phyloP scores from a whole-genome alignment of 805 yeast genomes.

The Brettanomyces bruxellensis region DNA sequence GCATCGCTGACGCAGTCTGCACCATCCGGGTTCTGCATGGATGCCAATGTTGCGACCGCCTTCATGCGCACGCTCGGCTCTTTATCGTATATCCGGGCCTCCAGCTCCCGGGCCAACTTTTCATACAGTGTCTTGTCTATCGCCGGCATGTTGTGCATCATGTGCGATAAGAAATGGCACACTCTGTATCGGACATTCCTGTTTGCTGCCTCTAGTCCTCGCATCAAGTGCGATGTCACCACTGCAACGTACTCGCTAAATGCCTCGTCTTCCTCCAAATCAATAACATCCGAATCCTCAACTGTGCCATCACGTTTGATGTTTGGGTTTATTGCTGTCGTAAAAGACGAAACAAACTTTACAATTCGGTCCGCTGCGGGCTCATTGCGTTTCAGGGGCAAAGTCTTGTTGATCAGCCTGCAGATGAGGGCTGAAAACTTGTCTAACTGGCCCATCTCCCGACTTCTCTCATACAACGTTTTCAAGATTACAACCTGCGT shows the following conservation, averaged over 20 bases:
- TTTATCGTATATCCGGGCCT: slow-evolving; percentile 59
- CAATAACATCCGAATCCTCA: slow-evolving; percentile 24
- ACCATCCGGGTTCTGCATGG: slow-evolving; percentile 59
- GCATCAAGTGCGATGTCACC: slow-evolving; percentile 57
- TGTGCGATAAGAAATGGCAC: slow-evolving; percentile 63
- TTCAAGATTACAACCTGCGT: slow-evolving; percentile 59
- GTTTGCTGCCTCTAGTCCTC: slow-evolving; percentile 72
- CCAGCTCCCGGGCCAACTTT: slow-evolving; percentile 49
- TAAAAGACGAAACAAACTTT: slow-evolving; percentile 53
- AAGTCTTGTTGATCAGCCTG: slow-evolving; percentile 50
- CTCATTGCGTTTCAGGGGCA: slow-evolving; percentile 64
- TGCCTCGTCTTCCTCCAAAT: slow-evolving; percentile 23
- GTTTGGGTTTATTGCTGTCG: slow-evolving; percentile 35
- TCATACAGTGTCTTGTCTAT: slow-evolving; percentile 66
- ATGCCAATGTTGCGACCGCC: slow-evolving; percentile 70
- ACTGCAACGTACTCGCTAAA: slow-evolving; percentile 48
- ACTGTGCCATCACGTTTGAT: slow-evolving; percentile 11
- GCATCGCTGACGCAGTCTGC: slow-evolving; percentile 34
- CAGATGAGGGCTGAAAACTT: slow-evolving; percentile 55
- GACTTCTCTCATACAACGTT: slow-evolving; percentile 48
- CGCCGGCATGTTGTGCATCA: slow-evolving; percentile 65
- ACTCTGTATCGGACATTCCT: slow-evolving; percentile 72
- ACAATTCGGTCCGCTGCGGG: slow-evolving; percentile 67
- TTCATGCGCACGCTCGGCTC: slow-evolving; percentile 77
- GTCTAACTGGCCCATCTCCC: slow-evolving; percentile 41